phyloP scores from a whole-genome alignment of 2,329 filamentous ascomycete species.

The Ceratocystis diversiconidia region DNA sequence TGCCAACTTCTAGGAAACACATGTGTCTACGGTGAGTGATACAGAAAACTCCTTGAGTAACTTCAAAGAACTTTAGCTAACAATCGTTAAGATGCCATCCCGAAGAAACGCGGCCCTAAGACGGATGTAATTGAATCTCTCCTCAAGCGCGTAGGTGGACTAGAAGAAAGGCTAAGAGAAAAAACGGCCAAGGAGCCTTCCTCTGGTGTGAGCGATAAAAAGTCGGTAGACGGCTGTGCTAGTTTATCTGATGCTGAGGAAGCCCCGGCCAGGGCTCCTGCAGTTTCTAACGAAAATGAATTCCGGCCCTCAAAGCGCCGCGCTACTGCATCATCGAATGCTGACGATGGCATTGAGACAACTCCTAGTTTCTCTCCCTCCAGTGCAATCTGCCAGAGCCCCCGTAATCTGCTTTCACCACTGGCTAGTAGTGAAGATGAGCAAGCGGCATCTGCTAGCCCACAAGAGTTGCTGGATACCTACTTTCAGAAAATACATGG shows the following conservation, averaged over 20 bases:
- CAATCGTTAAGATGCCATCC: slow-evolving; percentile 54
- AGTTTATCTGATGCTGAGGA: background rate
- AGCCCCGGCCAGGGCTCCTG: background rate
- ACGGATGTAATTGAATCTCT: slow-evolving; percentile 73
- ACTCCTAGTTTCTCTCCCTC: background rate
- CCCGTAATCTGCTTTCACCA: background rate
- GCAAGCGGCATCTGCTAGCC: background rate
- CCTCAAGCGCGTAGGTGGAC: slow-evolving; percentile 68
- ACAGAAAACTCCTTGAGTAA: background rate
- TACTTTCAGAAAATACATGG: slow-evolving; percentile 70
- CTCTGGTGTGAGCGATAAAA: slow-evolving; percentile 4
- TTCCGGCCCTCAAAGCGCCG: background rate
- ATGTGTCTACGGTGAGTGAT: slow-evolving; percentile 65
- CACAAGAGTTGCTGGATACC: slow-evolving; percentile 48
- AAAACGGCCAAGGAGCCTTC: slow-evolving; percentile 34
- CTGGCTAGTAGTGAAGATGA: background rate
- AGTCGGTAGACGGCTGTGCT: background rate
- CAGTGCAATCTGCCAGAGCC: background rate
- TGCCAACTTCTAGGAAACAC: slow-evolving; percentile 81
- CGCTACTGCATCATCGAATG: background rate
- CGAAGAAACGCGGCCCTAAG: slow-evolving; percentile 81
- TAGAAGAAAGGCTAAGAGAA: slow-evolving; percentile 66
- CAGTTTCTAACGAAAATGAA: background rate
- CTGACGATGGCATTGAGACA: background rate
- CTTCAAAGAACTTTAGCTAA: background rate